phyloP scores from a whole-genome alignment of 768 basidiomycete species.

The Tylopilus plumbeoviolaceoides region DNA sequence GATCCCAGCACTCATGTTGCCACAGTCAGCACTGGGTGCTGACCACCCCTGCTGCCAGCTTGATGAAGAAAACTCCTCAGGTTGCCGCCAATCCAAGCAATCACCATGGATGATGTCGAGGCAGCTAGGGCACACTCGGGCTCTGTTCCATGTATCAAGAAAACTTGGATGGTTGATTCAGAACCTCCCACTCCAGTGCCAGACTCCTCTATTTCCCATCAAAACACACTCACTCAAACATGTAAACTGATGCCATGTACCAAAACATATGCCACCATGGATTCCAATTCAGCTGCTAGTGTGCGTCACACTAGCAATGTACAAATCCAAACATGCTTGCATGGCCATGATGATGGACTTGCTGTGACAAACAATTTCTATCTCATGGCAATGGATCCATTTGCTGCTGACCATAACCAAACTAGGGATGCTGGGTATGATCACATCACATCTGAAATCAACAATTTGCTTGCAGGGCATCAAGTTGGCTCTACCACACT shows the following conservation, averaged over 20 bases:
- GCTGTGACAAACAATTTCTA: background rate
- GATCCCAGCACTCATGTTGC: too few relatives aligned
- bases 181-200: background rate
- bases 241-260: too few relatives aligned
- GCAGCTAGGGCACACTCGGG: background rate
- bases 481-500: background rate
- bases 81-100: background rate
- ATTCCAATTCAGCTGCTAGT: too few relatives aligned
- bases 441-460: background rate
- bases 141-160: background rate
- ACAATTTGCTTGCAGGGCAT: background rate
- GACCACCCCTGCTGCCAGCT: too few relatives aligned
- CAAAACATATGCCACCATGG: too few relatives aligned
- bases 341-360: background rate
- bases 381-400: background rate
- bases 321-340: background rate
- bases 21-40: too few relatives aligned
- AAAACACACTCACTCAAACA: too few relatives aligned
- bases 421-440: background rate
- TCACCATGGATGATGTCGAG: background rate
- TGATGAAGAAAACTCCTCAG: background rate
- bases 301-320: too few relatives aligned
- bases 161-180: too few relatives aligned
- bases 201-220: too few relatives aligned
- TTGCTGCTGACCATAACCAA: background rate